These are phyloP conservation scores for Rhizoclosmatium globosum DNA, from an alignment of 192 early-diverging fungal species.

Conservation along the genomic window DNA sequence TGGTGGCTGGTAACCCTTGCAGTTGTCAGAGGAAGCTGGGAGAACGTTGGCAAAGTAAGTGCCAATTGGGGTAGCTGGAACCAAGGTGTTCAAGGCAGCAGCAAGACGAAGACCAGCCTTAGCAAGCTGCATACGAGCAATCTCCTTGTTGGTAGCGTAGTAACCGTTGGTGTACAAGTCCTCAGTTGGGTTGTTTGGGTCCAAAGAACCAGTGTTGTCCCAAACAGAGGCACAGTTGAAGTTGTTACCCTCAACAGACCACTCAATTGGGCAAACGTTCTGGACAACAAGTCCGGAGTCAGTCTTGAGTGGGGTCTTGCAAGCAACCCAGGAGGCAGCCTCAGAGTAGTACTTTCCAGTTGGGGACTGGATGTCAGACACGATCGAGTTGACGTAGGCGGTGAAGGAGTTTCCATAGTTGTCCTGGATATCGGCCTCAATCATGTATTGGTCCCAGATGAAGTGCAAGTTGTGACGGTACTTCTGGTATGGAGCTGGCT, in stretches of 20 bases:
- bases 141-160: constrained; percentile 34
- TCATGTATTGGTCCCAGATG: constrained; percentile 33
- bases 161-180: constrained; percentile 32
- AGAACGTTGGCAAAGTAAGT: too few relatives aligned
- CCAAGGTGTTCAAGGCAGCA: constrained; percentile 22
- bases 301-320: constrained; percentile 34
- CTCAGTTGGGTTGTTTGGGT: constrained; percentile 19
- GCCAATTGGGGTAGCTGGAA: not conserved
- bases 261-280: constrained; percentile 41
- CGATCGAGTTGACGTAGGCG: constrained; percentile 30
- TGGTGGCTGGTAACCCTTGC: too few relatives aligned
- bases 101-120: constrained; percentile 52
- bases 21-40: too few relatives aligned
- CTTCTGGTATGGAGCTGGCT: constrained; percentile 4
- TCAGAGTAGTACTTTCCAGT: constrained; percentile 24
- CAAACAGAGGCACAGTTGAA: constrained; percentile 50
- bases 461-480: constrained; percentile 13
- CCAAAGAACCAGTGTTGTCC: constrained; percentile 25
- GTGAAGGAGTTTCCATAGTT: constrained; percentile 27
- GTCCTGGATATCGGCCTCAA: constrained; percentile 9
- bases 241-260: constrained; percentile 42
- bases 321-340: constrained; percentile 31
- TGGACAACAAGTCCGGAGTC: constrained; percentile 15
- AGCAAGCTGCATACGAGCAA: constrained; percentile 47
- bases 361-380: constrained; percentile 31